Conservation (phyloP, 2,329 filamentous ascomycete genomes). For the Fusarium humuli region DNA sequence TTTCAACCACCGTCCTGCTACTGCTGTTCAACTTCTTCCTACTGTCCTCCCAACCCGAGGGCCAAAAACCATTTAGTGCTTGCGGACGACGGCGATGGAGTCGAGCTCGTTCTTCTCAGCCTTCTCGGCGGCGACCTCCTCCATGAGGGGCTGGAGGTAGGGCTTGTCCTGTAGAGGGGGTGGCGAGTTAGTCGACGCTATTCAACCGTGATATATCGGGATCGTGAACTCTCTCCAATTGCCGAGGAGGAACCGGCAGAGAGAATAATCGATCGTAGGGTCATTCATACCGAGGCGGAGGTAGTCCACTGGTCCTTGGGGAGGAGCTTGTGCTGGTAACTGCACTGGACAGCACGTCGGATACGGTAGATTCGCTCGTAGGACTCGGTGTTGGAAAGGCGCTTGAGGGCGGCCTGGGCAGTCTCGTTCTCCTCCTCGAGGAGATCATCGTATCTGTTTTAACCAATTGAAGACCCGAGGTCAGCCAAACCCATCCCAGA, state of each 20-base stretch:
- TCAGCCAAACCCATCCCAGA: conserved; percentile 40
- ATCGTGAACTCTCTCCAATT: conserved; percentile 33
- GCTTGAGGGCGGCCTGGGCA: conserved; percentile 89
- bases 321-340: conserved; percentile 72
- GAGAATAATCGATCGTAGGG: neutral
- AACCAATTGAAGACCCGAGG: conserved; percentile 29
- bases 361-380: conserved; percentile 99
- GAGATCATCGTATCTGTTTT: conserved; percentile 86
- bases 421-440: conserved; percentile 91
- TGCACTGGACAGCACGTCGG: conserved; percentile 89
- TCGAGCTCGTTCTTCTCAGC: conserved; percentile 66
- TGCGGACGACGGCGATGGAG: conserved; percentile 63
- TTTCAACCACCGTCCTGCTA: conserved; percentile 39
- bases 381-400: conserved; percentile 87
- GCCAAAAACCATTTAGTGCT: conserved; percentile 53
- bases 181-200: conserved; percentile 32
- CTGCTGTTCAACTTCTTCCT: conserved; percentile 27
- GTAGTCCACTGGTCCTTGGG: conserved; percentile 72
- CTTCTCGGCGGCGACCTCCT: conserved; percentile 61
- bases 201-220: conserved; percentile 22
- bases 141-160: conserved; percentile 66
- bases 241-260: conserved; percentile 29
- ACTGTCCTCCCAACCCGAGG: conserved; percentile 15
- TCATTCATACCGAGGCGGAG: conserved; percentile 60
- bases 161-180: conserved; percentile 58